Evolutionary conservation across 1,139 yeast species (phyloP), one percentile per base, ranked within the genome.

Genomic region (Taiozyma sp.): DNA sequence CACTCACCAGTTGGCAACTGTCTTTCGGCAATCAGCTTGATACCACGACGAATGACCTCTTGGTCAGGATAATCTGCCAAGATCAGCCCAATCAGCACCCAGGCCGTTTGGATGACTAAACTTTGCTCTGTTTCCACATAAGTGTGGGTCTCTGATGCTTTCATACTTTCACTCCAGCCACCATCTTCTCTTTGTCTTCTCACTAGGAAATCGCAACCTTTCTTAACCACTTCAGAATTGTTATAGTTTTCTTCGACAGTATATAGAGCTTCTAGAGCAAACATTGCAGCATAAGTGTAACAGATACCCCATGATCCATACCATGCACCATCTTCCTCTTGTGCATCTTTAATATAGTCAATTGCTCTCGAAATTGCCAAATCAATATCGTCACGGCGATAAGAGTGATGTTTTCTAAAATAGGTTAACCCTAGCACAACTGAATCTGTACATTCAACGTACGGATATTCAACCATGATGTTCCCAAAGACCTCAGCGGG

Each of bases 301-400:
- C 99, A 95, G 12, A 95, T 86, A 44, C 99, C 99, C 99, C 99
- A 95, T 44, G 92, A 84, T 1, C 99, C 99, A 66, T 92, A 95
- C 98, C 99, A 95, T 10, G 96, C 84, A 0, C 99, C 99, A 66
- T 93, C 97, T 0, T 66, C 64, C 45, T 76, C 73, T 68, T 95
- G 99, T 2, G 79, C 79, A 5, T 73, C 67, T 48, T 79, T 79
- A 46, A 95, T 89, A 62, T 85, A 95, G 4, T 78, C 70, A 16
- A 89, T 76, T 0, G 97, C 98, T 51, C 82, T 77, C 5, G 79
- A 74, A 46, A 95, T 87, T 0, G 97, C 84, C 38, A 72, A 63
- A 48, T 78, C 72, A 44, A 95, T 84, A 47, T 87, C 90, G 9
- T 75, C 77, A 4, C 78, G 69, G 55, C 87, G 80, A 65, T 93